A percentile compares a stretch with the other conserved stretches of the same genome.
Conservation (phyloP, 345 rosid species). For the Camelina hispida region DNA sequence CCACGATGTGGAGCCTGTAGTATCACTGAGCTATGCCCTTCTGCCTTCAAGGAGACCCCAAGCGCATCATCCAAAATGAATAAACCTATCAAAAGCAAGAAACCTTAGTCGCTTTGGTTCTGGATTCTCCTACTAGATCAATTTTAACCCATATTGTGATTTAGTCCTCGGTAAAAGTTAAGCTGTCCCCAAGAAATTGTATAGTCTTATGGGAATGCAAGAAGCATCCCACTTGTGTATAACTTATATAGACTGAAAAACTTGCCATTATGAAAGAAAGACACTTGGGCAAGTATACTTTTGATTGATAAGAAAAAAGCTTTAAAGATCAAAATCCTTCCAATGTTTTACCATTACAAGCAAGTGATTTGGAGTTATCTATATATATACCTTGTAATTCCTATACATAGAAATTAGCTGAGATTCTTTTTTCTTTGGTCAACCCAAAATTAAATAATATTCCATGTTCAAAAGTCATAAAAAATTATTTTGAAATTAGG, state of each 20-base stretch:
- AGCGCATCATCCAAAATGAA: conserved; percentile 57
- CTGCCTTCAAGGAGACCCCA: conserved; percentile 81
- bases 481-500: not conserved
- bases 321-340: not conserved
- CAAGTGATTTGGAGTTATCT: conserved; percentile 9
- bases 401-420: not conserved
- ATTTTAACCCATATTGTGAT: conserved; percentile 14
- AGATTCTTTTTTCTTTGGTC: not conserved
- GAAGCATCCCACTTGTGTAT: conserved; percentile 19
- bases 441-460: conserved; percentile 4
- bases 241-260: not conserved
- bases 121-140: conserved; percentile 11
- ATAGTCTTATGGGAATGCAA: conserved; percentile 15
- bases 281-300: conserved; percentile 11
- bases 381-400: not conserved
- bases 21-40: conserved; percentile 71
- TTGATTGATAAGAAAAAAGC: not conserved
- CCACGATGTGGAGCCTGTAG: conserved; percentile 75
- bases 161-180: conserved; percentile 3
- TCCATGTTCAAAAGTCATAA: not conserved
- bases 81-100: conserved; percentile 48
- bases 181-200: conserved; percentile 2
- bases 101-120: conserved; percentile 34
- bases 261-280: not conserved
- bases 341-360: not conserved